Base-by-base conservation (phyloP, 1,284 basidiomycete genomes). In the Ganoderma meredithae region DNA sequence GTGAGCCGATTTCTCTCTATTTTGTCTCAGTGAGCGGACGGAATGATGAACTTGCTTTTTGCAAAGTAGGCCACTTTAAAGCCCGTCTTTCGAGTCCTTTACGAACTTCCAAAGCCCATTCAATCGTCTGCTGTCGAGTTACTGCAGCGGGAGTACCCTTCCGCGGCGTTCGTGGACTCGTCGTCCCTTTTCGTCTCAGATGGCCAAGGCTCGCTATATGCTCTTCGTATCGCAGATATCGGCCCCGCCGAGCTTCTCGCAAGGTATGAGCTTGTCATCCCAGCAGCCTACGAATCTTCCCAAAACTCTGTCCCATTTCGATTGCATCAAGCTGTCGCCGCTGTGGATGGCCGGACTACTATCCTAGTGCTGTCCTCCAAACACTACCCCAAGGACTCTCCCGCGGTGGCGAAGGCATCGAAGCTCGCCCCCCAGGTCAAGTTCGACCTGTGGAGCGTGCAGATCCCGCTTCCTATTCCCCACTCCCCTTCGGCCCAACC, bases 131-230 rank as follows among this genome's bases (percentile, higher is more conserved):
- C 76, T 52, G 72, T 76, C 33, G 80, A 83, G 60, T 69, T 78
- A 3, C 76, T 78, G 27, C 88, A 85, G 73, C 81, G 76, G 65
- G 95, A 97, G 80, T 97, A 96, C 78, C 93, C 96, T 0, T 93
- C 92, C 1, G 87, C 86, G 4, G 81, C 84, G 0, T 88, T 92
- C 64, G 76, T 94, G 31, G 81, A 85, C 36, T 72, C 83, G 0
- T 80, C 80, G 0, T 80, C 82, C 4, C 86, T 90, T 74, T 83
- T 92, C 43, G 84, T 93, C 53, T 86, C 92, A 3, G 92, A 95
- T 72, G 96, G 96, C 9, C 81, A 83, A 65, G 94, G 94, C 8
- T 78, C 82, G 15, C 78, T 97, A 36, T 92, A 93, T 75, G 82
- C 93, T 27, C 80, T 89, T 66, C 81, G 80, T 70, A 71, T 82